Conservation (phyloP, 2,329 filamentous ascomycete genomes). For the Aureobasidium musti region DNA sequence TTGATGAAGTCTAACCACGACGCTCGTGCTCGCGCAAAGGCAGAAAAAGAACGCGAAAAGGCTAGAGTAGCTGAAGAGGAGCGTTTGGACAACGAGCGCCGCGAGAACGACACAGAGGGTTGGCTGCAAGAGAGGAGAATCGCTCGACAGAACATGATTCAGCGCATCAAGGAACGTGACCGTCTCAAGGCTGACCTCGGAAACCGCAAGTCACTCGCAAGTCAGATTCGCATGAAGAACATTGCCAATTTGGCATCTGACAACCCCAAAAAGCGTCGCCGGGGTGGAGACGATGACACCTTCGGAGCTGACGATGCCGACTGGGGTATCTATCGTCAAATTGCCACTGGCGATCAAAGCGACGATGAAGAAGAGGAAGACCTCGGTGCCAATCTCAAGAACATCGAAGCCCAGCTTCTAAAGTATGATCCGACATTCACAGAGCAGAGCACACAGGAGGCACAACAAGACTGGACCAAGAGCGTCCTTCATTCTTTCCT, state of each 20-base stretch:
- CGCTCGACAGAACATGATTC: constrained; percentile 68
- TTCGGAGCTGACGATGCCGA: constrained; percentile 98
- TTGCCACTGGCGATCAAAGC: constrained; percentile 76
- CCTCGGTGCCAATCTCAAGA: constrained; percentile 69
- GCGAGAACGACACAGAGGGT: constrained; percentile 77
- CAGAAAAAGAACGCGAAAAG: constrained; percentile 92
- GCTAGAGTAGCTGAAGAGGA: constrained; percentile 80
- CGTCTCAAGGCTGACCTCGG: constrained; percentile 90
- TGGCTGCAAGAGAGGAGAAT: constrained; percentile 84
- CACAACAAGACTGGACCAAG: constrained; percentile 94
- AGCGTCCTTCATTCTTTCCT: constrained; percentile 86
- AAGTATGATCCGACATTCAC: constrained; percentile 85
- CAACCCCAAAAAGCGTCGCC: constrained; percentile 73
- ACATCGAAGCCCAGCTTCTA: constrained; percentile 80
- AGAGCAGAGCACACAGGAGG: constrained; percentile 87
- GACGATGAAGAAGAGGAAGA: constrained; percentile 95
- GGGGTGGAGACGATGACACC: constrained; percentile 89
- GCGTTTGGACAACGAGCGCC: constrained; percentile 76
- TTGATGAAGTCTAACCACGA: constrained; percentile 95
- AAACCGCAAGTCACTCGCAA: constrained; percentile 94
- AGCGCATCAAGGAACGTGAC: constrained; percentile 91
- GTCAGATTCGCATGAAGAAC: constrained; percentile 97
- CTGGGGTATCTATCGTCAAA: constrained; percentile 95
- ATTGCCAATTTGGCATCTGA: constrained; percentile 95
- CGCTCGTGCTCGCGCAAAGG: constrained; percentile 87